A percentile compares a stretch with the other conserved stretches of the same genome.
These are phyloP conservation scores for Didymella arachidicola DNA, from an alignment of 2,329 filamentous ascomycete genomes.

Conservation along the genomic window DNA sequence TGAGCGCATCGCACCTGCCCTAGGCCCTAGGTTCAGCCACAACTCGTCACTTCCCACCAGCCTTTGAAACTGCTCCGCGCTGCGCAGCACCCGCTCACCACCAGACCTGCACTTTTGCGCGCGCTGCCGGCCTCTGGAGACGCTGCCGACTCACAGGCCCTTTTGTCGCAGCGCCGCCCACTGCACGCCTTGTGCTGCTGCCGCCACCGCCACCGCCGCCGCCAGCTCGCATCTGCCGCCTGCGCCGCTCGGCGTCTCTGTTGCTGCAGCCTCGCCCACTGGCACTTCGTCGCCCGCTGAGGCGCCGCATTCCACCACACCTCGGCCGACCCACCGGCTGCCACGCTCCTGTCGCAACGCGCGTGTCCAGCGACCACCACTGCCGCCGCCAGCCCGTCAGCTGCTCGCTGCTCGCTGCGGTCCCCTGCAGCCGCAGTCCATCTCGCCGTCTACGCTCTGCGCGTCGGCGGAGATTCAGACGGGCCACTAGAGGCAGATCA, in stretches of 20 bases:
- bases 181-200: constrained; percentile 8
- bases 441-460: constrained; percentile 7
- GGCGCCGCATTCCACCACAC: constrained; percentile 27
- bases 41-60: constrained; percentile 21
- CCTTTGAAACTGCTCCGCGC: constrained; percentile 13
- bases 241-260: constrained; percentile 6
- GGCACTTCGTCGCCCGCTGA: constrained; percentile 22
- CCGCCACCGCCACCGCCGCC: not conserved
- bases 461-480: constrained; percentile 17
- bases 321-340: constrained; percentile 24
- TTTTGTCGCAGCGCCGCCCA: not conserved
- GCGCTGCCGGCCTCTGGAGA: not conserved
- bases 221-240: constrained; percentile 9
- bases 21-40: constrained; percentile 22
- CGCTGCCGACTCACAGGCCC: not conserved
- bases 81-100: constrained; percentile 14
- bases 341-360: constrained; percentile 18
- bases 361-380: constrained; percentile 13
- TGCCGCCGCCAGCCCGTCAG: too few relatives aligned
- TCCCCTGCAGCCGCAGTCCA: constrained; percentile 12
- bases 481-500: constrained; percentile 23
- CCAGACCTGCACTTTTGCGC: not conserved
- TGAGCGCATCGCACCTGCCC: constrained; percentile 21
- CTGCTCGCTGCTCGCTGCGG: constrained; percentile 3
- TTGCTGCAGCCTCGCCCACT: constrained; percentile 26